Percentiles rank a stretch among this genome's conserved stretches.
Evolutionary conservation across 345 rosid genomes (phyloP).

Genomic region (Pugionium cornutum): DNA sequence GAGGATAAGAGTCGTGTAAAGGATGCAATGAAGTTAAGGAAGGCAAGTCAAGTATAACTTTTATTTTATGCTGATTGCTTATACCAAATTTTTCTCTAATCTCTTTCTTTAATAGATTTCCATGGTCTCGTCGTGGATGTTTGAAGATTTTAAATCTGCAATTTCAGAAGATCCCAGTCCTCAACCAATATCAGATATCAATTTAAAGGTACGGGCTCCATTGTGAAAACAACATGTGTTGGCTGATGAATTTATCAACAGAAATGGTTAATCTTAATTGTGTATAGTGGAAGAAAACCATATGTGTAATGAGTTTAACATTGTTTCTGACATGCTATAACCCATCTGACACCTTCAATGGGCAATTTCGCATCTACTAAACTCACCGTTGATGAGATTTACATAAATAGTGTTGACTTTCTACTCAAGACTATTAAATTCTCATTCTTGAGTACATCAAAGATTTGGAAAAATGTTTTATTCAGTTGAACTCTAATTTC

Average conservation of each 20-base stretch:
- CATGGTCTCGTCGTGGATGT: constrained; percentile 60
- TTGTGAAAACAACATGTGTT: not conserved
- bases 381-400: constrained; percentile 10
- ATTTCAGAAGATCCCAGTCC: constrained; percentile 53
- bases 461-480: not conserved
- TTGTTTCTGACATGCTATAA: constrained; percentile 18
- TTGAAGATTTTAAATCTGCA: constrained; percentile 78
- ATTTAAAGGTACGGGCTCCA: constrained; percentile 59
- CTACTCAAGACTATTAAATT: not conserved
- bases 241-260: constrained; percentile 7
- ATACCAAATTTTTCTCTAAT: constrained; percentile 22
- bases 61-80: constrained; percentile 7
- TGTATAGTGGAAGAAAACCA: not conserved
- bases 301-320: constrained; percentile 1
- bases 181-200: constrained; percentile 66
- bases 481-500: constrained; percentile 11
- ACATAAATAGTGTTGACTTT: not conserved
- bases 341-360: constrained; percentile 15
- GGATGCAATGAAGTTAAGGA: constrained; percentile 74
- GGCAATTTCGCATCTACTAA: not conserved
- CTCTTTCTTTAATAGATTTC: constrained; percentile 50
- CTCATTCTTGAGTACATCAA: not conserved
- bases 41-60: constrained; percentile 47
- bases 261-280: not conserved
- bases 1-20: constrained; percentile 77